Conservation (phyloP, 345 rosid genomes). For the Citrus glauca region DNA sequence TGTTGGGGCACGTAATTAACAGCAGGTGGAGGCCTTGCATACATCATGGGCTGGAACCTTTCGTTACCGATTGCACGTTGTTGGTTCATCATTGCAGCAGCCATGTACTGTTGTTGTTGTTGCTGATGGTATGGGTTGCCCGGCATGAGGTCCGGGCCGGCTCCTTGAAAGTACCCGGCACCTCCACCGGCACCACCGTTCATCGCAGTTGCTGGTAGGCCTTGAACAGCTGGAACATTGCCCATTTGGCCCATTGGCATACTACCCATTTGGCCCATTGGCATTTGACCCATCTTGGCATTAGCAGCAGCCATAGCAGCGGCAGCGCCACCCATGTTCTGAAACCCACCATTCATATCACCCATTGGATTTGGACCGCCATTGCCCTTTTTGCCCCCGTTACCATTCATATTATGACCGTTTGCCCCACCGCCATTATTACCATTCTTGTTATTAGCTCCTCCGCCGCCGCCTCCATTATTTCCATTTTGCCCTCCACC, state of each 20-base stretch:
- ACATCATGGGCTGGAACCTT: constrained; percentile 93
- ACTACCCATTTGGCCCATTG: constrained; percentile 40
- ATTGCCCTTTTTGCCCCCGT: constrained; percentile 50
- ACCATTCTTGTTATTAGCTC: constrained; percentile 31
- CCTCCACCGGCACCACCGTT: constrained; percentile 30
- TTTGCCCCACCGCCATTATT: constrained; percentile 42
- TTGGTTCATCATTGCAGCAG: constrained; percentile 76
- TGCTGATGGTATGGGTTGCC: constrained; percentile 72
- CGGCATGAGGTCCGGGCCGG: constrained; percentile 56
- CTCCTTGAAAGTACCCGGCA: constrained; percentile 59
- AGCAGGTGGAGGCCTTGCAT: constrained; percentile 81
- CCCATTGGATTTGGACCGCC: constrained; percentile 23
- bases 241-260: constrained; percentile 47
- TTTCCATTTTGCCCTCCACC: constrained; percentile 12
- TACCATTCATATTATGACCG: constrained; percentile 34
- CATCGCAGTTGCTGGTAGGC: constrained; percentile 65
- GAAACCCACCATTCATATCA: constrained; percentile 38
- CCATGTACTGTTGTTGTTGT: constrained; percentile 60
- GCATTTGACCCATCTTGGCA: constrained; percentile 42
- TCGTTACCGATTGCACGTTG: constrained; percentile 81
- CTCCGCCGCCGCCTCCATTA: constrained; percentile 29
- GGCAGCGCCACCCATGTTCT: constrained; percentile 36
- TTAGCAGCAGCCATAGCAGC: constrained; percentile 9
- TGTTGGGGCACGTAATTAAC: constrained; percentile 75
- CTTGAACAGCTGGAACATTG: constrained; percentile 65